phyloP scores from a whole-genome alignment of 192 early-diverging fungal species.

The Linnemannia hyalina region DNA sequence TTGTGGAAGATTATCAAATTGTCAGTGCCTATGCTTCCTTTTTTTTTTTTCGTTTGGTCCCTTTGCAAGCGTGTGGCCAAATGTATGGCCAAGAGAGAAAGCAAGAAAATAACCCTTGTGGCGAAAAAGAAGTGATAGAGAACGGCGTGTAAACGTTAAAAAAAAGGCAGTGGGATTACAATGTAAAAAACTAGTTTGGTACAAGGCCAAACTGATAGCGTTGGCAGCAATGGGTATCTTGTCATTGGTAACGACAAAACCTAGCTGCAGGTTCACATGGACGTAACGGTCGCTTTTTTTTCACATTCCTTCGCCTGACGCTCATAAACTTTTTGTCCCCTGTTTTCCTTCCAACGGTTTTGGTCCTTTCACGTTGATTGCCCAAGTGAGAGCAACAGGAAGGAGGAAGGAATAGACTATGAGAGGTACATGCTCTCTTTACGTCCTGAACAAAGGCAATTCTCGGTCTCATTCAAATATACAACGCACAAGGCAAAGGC shows the following conservation, averaged over 20 bases:
- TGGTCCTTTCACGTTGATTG: background rate
- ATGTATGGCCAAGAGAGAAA: too few species aligned
- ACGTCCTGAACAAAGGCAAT: background rate
- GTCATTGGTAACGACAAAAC: background rate
- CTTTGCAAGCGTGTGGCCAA: too few species aligned
- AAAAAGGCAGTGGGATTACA: background rate
- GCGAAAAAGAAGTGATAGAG: background rate
- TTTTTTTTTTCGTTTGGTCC: too few species aligned
- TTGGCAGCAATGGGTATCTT: background rate
- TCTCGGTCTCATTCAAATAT: background rate
- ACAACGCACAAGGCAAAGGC: background rate
- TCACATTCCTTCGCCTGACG: background rate
- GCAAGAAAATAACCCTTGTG: too few species aligned
- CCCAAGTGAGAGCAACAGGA: background rate
- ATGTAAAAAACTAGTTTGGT: background rate
- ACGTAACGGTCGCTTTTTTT: background rate
- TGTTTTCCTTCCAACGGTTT: background rate
- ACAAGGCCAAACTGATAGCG: background rate
- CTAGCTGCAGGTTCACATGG: background rate
- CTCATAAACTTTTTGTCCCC: too few species aligned
- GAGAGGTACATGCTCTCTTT: conserved; percentile 7
- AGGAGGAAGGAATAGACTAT: background rate
- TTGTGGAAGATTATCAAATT: too few species aligned
- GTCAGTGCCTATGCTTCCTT: too few species aligned
- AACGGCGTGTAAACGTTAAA: background rate